These are phyloP conservation scores for Penicillium lagena DNA, from an alignment of 495 filamentous ascomycete genomes.

Conservation along the genomic window DNA sequence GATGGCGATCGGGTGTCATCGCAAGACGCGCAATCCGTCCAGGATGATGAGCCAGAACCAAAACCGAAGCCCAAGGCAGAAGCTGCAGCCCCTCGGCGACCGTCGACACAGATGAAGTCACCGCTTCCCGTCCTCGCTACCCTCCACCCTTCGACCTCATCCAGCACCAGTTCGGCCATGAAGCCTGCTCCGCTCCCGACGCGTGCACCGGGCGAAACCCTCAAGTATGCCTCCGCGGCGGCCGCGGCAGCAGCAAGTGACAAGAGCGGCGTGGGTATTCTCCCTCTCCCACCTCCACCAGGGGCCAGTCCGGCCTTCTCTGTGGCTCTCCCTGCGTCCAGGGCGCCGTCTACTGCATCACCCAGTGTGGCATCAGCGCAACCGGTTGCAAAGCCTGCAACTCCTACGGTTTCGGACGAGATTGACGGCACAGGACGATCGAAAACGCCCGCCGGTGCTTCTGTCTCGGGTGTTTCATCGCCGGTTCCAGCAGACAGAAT, in stretches of 20 bases:
- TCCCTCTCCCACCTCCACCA: conserved; percentile 86
- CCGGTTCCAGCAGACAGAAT: conserved; percentile 30
- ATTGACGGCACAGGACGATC: conserved; percentile 26
- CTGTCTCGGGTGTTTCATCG: conserved; percentile 8
- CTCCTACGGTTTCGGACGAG: conserved; percentile 35
- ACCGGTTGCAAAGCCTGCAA: conserved; percentile 34
- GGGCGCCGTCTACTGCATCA: conserved; percentile 45
- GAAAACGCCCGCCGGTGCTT: conserved; percentile 36
- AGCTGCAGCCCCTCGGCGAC: conserved; percentile 55
- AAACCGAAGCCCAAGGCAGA: conserved; percentile 48
- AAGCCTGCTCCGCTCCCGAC: conserved; percentile 88
- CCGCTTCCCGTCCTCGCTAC: conserved; percentile 87
- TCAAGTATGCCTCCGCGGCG: conserved; percentile 95
- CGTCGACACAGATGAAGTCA: conserved; percentile 88
- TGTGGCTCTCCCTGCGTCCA: conserved; percentile 34
- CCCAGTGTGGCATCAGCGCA: conserved; percentile 48
- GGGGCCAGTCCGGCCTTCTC: conserved; percentile 46
- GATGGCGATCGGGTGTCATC: conserved; percentile 88
- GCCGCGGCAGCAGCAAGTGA: conserved; percentile 92
- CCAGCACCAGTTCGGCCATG: conserved; percentile 66
- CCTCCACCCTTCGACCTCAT: conserved; percentile 45
- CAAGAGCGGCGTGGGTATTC: conserved; percentile 81
- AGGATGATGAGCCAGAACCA: conserved; percentile 68
- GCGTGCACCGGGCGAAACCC: conserved; percentile 75
- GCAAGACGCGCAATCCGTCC: conserved; percentile 89